Base-by-base conservation (phyloP, 2,329 filamentous ascomycete species). In the Penicillium decumbens region DNA sequence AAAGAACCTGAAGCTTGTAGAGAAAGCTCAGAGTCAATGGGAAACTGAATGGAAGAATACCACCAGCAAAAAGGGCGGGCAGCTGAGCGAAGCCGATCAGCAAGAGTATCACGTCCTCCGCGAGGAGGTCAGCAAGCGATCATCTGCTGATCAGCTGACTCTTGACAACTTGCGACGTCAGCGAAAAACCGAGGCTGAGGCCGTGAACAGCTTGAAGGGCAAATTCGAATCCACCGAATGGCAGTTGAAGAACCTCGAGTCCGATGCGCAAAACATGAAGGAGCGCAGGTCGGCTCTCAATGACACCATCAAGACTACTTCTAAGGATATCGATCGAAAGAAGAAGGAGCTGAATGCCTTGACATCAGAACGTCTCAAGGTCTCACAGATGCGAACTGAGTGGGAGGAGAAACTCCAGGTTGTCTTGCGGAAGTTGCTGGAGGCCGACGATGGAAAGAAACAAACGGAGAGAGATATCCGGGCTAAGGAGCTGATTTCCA, bases 391-490 rank as follows among this genome's bases (percentile, higher is more conserved):
- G 65, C 83, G 86, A 46, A 93, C 88, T 0, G 93, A 97, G 65
- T 80, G 95, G 2, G 91, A 98, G 57, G 91, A 96, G 70, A 92
- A 95, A 69, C 80, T 97, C 6, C 84, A 88, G 54, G 87, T 91
- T 50, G 83, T 92, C 13, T 75, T 90, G 27, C 82, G 80, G 54
- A 91, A 91, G 66, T 79, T 96, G n/a, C 76, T 85, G 23, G 89
- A 95, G 65, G 91, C 89, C 2, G 87, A 95, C 55, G 87, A 90
- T 65, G 88, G 89, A 45, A 84, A 86, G 57, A 85, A 90, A 53
- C 89, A 96, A 68, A 93, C 83, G 58, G 87, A 91, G 62, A 88
- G 84, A 65, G 92, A 97, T 65, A 74, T 81, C 24, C 79, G 84
- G 51, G 83, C 86, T 63, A 89, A 89, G 62, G 91, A 95, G 65